These are phyloP conservation scores for Persicaria maculosa DNA, from an alignment of 148 eudicot genomes.

Conservation along the genomic window DNA sequence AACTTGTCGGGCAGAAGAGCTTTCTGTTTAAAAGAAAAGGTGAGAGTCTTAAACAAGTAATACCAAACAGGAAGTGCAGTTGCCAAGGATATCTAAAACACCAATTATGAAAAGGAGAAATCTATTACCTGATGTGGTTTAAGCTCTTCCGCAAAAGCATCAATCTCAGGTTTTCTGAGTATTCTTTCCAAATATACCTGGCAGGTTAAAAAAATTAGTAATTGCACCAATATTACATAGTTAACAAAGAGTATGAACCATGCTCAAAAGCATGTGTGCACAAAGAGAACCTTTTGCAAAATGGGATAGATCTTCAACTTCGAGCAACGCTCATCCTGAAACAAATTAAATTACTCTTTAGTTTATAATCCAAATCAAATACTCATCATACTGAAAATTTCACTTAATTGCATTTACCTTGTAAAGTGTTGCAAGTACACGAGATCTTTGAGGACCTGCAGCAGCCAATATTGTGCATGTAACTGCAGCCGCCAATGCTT, in stretches of 20 bases:
- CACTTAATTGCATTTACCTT: slow-evolving; percentile 42
- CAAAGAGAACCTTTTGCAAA: slow-evolving; percentile 71
- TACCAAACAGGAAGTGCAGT: slow-evolving; percentile 4
- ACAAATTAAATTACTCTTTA: slow-evolving; percentile 11
- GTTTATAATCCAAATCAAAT: background rate
- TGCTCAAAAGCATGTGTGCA: background rate
- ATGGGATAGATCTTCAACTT: slow-evolving; percentile 95
- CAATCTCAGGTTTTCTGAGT: slow-evolving; percentile 94
- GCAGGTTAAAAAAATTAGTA: background rate
- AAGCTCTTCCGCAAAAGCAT: slow-evolving; percentile 94
- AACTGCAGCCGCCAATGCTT: slow-evolving; percentile 89
- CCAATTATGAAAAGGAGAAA: background rate
- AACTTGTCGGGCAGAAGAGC: slow-evolving; percentile 90
- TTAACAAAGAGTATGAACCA: background rate
- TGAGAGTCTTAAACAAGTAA: slow-evolving; percentile 10
- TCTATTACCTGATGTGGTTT: slow-evolving; percentile 83
- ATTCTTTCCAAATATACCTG: slow-evolving; percentile 97
- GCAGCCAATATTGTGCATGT: slow-evolving; percentile 99
- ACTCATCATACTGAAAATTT: slow-evolving; percentile 6
- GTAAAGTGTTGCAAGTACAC: slow-evolving; percentile 93
- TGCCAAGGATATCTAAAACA: background rate
- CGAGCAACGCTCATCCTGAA: slow-evolving; percentile 97
- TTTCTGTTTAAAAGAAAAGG: slow-evolving; percentile 45
- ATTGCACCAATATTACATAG: background rate
- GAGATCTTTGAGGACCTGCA: slow-evolving; percentile 96